Evolutionary conservation across 2,329 filamentous ascomycete species (phyloP).

Genomic region (Paraconiothyrium sp.): DNA sequence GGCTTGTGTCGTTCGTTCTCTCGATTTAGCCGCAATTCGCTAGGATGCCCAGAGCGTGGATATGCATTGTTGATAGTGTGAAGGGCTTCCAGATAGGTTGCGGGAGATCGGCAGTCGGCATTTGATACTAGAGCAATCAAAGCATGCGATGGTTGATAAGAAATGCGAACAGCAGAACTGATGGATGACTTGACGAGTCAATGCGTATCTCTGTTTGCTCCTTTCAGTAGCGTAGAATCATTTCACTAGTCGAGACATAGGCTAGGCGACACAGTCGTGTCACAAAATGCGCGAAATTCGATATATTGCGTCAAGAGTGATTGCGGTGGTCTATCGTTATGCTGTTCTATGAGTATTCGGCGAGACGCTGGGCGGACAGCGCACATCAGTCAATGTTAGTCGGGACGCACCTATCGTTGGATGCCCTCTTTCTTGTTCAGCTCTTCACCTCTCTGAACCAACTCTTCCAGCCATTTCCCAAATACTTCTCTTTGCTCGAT

Average conservation of each 20-base stretch:
- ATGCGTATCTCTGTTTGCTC: not conserved
- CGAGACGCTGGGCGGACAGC: not conserved
- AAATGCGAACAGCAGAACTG: not conserved
- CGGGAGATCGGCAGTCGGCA: conserved; percentile 4
- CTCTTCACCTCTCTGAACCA: conserved; percentile 63
- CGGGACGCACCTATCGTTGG: conserved; percentile 1
- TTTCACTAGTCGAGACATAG: not conserved
- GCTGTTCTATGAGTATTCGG: not conserved
- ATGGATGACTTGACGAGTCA: too few species aligned
- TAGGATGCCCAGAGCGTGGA: not conserved
- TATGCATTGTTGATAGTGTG: not conserved
- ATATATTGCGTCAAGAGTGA: not conserved
- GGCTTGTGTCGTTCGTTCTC: not conserved
- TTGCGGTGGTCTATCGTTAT: not conserved
- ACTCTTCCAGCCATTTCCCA: conserved; percentile 68
- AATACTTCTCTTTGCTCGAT: conserved; percentile 77
- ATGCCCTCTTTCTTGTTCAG: conserved; percentile 47
- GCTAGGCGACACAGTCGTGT: not conserved
- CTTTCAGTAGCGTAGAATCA: not conserved
- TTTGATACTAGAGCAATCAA: not conserved
- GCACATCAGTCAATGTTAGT: not conserved
- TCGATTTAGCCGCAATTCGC: conserved; percentile 9
- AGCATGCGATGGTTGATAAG: not conserved
- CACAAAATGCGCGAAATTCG: not conserved
- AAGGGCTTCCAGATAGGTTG: not conserved